These are phyloP conservation scores for Pouteria glomerata DNA, from an alignment of 148 eudicot genomes.

Conservation along the genomic window DNA sequence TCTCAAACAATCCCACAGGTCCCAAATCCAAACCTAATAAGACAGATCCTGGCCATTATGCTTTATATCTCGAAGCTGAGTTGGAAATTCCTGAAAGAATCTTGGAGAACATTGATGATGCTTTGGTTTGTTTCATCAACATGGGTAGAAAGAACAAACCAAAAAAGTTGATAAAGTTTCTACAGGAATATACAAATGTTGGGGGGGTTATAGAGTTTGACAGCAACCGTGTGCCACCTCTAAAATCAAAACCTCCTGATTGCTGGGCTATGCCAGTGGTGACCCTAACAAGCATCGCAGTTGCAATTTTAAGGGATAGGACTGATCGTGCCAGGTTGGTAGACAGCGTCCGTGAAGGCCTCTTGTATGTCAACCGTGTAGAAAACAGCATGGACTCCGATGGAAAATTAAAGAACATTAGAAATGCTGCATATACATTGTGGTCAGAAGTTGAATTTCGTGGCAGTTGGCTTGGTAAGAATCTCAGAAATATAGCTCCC, in stretches of 20 bases:
- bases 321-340: background rate
- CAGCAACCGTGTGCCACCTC: background rate
- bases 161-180: background rate
- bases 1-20: no score
- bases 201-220: background rate
- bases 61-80: slow-evolving; percentile 9
- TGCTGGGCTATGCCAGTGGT: slow-evolving; percentile 4
- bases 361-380: background rate
- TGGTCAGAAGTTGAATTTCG: background rate
- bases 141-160: background rate
- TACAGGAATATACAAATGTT: background rate
- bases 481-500: background rate
- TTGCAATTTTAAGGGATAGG: background rate
- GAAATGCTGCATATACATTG: no score
- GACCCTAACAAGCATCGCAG: slow-evolving; percentile 6
- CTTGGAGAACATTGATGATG: background rate
- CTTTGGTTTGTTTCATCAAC: background rate
- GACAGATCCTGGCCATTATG: background rate
- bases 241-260: background rate
- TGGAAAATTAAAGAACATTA: background rate
- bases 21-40: no score
- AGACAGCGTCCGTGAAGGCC: no score
- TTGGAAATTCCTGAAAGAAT: background rate
- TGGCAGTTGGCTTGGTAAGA: slow-evolving; percentile 5
- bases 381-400: background rate